Percentiles rank a stretch among this genome's conserved stretches.
Evolutionary conservation across 495 filamentous ascomycete genomes (phyloP).

Genomic region (Penicillium argentinense): DNA sequence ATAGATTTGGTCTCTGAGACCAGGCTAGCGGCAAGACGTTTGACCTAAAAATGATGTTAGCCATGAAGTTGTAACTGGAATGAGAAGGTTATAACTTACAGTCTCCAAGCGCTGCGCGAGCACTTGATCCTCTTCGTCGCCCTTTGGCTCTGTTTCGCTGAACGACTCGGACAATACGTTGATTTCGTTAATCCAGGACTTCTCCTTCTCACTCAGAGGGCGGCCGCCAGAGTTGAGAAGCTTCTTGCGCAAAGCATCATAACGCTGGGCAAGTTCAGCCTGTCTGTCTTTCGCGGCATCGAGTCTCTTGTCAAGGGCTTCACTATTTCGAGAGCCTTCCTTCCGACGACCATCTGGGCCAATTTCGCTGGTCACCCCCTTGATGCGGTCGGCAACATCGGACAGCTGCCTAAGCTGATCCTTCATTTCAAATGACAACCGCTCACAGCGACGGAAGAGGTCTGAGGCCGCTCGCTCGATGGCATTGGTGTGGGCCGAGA

Average conservation of each 20-base stretch:
- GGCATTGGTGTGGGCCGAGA: conserved; percentile 69
- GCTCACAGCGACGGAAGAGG: conserved; percentile 75
- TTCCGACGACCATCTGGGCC: conserved; percentile 44
- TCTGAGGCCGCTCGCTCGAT: conserved; percentile 76
- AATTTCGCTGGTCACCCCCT: conserved; percentile 63
- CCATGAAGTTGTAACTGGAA: conserved; percentile 16
- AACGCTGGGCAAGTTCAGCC: conserved; percentile 55
- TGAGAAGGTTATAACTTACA: conserved; percentile 18
- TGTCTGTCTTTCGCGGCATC: conserved; percentile 58
- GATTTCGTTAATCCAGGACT: conserved; percentile 66
- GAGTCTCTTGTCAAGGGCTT: conserved; percentile 60
- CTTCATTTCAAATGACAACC: conserved; percentile 67
- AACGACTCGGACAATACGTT: conserved; percentile 44
- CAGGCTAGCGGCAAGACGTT: conserved; percentile 50
- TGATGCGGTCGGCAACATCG: conserved; percentile 65
- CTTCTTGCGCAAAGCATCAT: conserved; percentile 64
- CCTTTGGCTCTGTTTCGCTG: conserved; percentile 16
- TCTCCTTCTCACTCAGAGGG: conserved; percentile 73
- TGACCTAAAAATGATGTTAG: conserved; percentile 37
- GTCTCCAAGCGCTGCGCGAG: conserved; percentile 39
- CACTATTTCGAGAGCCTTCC: conserved; percentile 44
- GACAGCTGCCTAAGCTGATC: conserved; percentile 68
- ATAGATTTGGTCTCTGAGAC: conserved; percentile 47
- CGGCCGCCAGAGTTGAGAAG: conserved; percentile 56
- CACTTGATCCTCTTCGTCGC: conserved; percentile 27